Conservation (phyloP, 1,284 basidiomycete genomes). For the Thelephora terrestris region DNA sequence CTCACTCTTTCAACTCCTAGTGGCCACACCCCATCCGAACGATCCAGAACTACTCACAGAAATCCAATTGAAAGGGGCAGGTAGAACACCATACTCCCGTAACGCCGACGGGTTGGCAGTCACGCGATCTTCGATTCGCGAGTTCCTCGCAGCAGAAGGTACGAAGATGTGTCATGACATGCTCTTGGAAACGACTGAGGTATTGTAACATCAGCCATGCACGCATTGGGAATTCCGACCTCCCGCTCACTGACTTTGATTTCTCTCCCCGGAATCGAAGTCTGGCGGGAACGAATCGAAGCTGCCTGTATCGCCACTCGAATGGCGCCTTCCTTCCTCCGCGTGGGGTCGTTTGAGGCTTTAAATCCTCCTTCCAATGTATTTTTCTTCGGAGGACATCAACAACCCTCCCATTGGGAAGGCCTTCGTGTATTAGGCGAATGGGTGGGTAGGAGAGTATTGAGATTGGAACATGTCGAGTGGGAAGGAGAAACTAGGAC, state of each 20-base stretch:
- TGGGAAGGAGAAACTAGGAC: conserved; percentile 31
- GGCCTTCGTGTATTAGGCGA: conserved; percentile 64
- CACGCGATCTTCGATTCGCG: conserved; percentile 83
- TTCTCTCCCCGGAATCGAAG: conserved; percentile 65
- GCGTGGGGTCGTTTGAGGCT: conserved; percentile 88
- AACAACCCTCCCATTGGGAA: conserved; percentile 68
- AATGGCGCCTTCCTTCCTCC: conserved; percentile 83
- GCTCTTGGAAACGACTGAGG: not conserved
- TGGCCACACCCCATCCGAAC: conserved; percentile 64
- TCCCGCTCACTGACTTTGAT: conserved; percentile 82
- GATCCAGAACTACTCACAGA: conserved; percentile 57
- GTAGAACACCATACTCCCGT: conserved; percentile 90
- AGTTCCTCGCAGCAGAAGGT: conserved; percentile 87
- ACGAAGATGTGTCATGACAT: conserved; percentile 6
- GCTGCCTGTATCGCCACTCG: conserved; percentile 76
- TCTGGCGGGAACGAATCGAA: conserved; percentile 75
- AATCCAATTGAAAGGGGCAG: conserved; percentile 90
- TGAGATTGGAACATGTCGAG: conserved; percentile 34
- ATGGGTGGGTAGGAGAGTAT: conserved; percentile 55
- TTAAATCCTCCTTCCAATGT: conserved; percentile 63
- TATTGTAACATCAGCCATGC: conserved; percentile 50
- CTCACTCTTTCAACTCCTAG: conserved; percentile 26
- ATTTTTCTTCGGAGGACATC: conserved; percentile 65
- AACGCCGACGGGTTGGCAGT: conserved; percentile 91
- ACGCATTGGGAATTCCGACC: conserved; percentile 81